Percentiles rank a stretch among this genome's conserved stretches.
These are phyloP conservation scores for Juglanconis juglandina DNA, from an alignment of 2,329 filamentous ascomycete species.

Conservation along the genomic window DNA sequence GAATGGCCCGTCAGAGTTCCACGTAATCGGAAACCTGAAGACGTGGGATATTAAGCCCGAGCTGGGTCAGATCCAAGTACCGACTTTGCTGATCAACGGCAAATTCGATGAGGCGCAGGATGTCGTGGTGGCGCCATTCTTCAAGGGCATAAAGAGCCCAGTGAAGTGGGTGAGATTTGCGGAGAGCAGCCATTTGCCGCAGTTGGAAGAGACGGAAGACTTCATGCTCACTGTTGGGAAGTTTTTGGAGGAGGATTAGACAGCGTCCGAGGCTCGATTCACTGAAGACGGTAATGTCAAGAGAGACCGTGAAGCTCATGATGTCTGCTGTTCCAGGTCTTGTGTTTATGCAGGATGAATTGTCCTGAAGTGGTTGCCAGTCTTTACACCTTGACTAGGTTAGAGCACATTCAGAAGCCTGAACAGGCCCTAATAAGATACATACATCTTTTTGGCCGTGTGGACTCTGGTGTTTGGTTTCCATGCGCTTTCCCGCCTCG, in stretches of 20 bases:
- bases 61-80: constrained; percentile 7
- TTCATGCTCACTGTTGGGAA: not conserved
- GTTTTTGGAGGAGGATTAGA: not conserved
- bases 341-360: too few relatives aligned
- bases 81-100: constrained; percentile 17
- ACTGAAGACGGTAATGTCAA: not conserved
- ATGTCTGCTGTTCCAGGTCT: not conserved
- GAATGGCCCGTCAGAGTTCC: constrained; percentile 3
- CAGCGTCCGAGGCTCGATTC: not conserved
- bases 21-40: constrained; percentile 4
- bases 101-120: constrained; percentile 17
- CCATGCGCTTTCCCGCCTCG: too few relatives aligned
- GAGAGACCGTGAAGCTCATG: not conserved
- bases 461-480: too few relatives aligned
- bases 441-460: too few relatives aligned
- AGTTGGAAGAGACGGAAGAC: constrained; percentile 16
- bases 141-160: constrained; percentile 2
- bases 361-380: too few relatives aligned
- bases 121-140: constrained; percentile 11
- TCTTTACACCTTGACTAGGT: too few relatives aligned
- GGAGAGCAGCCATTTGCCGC: constrained; percentile 14
- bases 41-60: constrained; percentile 6
- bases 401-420: too few relatives aligned
- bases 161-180: constrained; percentile 19
- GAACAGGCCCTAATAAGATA: too few relatives aligned